Conservation (phyloP, 164 flowering plant genomes). For the Akebia trifoliata region DNA sequence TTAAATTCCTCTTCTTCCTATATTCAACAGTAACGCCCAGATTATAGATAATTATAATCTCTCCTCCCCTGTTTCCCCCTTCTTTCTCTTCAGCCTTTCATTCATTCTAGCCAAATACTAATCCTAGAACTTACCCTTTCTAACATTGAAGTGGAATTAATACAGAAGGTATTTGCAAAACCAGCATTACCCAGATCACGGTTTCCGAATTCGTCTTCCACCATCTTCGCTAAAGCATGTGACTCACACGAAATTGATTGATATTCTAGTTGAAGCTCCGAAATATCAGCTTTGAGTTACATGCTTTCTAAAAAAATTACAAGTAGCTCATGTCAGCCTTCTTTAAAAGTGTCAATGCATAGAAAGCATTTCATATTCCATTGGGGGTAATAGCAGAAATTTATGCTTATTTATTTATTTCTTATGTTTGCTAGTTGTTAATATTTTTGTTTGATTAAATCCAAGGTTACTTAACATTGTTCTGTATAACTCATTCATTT, state of each 20-base stretch:
- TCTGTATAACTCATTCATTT: too few relatives aligned
- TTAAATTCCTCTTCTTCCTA: constrained; percentile 45
- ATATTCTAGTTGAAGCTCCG: constrained; percentile 48
- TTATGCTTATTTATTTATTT: too few relatives aligned
- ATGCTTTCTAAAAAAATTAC: too few relatives aligned
- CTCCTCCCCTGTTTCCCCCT: constrained; percentile 33
- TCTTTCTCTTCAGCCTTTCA: constrained; percentile 78
- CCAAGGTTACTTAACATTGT: too few relatives aligned
- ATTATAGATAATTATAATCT: constrained; percentile 23
- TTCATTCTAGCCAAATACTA: constrained; percentile 75
- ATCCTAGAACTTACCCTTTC: constrained; percentile 72
- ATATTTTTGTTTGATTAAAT: too few relatives aligned
- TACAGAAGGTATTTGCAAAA: not conserved
- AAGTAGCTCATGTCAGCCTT: too few relatives aligned
- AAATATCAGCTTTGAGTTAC: too few relatives aligned
- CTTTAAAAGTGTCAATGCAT: too few relatives aligned
- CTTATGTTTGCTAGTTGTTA: too few relatives aligned
- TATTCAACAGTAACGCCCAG: constrained; percentile 57
- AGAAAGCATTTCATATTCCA: too few relatives aligned
- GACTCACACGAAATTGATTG: constrained; percentile 54
- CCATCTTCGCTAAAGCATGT: constrained; percentile 59
- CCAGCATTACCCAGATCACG: constrained; percentile 6
- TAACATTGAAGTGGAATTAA: constrained; percentile 36
- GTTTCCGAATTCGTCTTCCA: constrained; percentile 39
- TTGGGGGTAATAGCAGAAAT: too few relatives aligned